These are phyloP conservation scores for Alternaria solani DNA, from an alignment of 2,329 filamentous ascomycete species.

Conservation along the genomic window DNA sequence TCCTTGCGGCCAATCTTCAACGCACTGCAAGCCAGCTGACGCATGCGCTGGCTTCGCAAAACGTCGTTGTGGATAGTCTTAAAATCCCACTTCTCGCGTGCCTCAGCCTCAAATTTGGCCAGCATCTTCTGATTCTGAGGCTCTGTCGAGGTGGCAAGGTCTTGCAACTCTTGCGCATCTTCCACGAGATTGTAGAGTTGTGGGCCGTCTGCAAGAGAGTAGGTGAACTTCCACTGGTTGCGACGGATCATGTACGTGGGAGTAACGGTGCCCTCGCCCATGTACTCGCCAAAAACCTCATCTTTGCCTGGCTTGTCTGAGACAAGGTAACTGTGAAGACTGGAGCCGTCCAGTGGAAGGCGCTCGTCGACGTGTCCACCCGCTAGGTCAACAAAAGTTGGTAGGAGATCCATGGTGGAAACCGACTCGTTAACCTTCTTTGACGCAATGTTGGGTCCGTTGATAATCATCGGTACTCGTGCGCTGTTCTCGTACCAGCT, in stretches of 20 bases:
- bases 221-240: constrained; percentile 89
- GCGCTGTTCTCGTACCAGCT: constrained; percentile 93
- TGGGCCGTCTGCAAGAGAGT: constrained; percentile 81
- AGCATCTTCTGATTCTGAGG: constrained; percentile 52
- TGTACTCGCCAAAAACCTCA: constrained; percentile 94
- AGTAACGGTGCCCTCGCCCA: constrained; percentile 87
- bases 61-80: constrained; percentile 77
- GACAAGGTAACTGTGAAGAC: constrained; percentile 60
- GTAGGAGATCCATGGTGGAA: constrained; percentile 88
- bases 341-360: constrained; percentile 86
- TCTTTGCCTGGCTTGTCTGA: constrained; percentile 69
- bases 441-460: constrained; percentile 77
- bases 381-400: constrained; percentile 84
- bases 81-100: constrained; percentile 80
- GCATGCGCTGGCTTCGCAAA: constrained; percentile 77
- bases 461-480: constrained; percentile 85
- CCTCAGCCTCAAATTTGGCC: constrained; percentile 75
- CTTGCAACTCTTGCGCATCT: constrained; percentile 80
- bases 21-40: constrained; percentile 80
- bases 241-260: constrained; percentile 95
- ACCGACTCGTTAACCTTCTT: constrained; percentile 84
- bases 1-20: constrained; percentile 73
- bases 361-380: constrained; percentile 72
- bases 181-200: constrained; percentile 81
- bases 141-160: constrained; percentile 64